Conservation (phyloP, 768 basidiomycete species). For the Mycena floridula region DNA sequence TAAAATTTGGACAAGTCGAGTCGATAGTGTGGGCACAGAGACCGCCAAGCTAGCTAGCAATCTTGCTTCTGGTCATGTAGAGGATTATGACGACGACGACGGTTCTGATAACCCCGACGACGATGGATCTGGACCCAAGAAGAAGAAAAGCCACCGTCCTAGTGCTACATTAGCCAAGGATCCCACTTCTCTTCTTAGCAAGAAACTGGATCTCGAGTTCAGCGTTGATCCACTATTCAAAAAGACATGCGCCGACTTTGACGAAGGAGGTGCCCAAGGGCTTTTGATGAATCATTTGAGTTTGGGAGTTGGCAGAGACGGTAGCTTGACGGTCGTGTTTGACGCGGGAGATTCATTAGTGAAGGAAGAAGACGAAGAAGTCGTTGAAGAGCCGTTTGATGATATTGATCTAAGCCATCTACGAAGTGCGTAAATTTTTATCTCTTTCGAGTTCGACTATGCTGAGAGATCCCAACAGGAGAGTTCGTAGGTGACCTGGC, state of each 20-base stretch:
- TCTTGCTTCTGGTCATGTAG: constrained; percentile 53
- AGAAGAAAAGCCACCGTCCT: constrained; percentile 61
- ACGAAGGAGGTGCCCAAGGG: constrained; percentile 96
- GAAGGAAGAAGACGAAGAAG: constrained; percentile 67
- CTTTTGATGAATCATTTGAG: constrained; percentile 94
- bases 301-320: constrained; percentile 71
- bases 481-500: constrained; percentile 71
- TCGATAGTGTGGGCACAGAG: constrained; percentile 95
- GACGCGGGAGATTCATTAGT: constrained; percentile 91
- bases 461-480: constrained; percentile 26
- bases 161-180: constrained; percentile 90
- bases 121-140: constrained; percentile 54
- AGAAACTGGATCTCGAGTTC: constrained; percentile 94
- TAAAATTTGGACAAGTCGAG: constrained; percentile 98
- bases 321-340: constrained; percentile 86
- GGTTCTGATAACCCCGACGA: constrained; percentile 65
- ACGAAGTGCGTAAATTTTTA: constrained; percentile 38
- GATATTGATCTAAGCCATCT: constrained; percentile 59
- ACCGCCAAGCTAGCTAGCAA: constrained; percentile 94
- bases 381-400: constrained; percentile 64
- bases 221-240: constrained; percentile 94
- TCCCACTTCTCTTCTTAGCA: constrained; percentile 71
- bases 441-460: constrained; percentile 7
- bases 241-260: constrained; percentile 97
- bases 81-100: constrained; percentile 53